Evolutionary conservation across 495 filamentous ascomycete species (phyloP).

Genomic region (Schizothecium vesticola): DNA sequence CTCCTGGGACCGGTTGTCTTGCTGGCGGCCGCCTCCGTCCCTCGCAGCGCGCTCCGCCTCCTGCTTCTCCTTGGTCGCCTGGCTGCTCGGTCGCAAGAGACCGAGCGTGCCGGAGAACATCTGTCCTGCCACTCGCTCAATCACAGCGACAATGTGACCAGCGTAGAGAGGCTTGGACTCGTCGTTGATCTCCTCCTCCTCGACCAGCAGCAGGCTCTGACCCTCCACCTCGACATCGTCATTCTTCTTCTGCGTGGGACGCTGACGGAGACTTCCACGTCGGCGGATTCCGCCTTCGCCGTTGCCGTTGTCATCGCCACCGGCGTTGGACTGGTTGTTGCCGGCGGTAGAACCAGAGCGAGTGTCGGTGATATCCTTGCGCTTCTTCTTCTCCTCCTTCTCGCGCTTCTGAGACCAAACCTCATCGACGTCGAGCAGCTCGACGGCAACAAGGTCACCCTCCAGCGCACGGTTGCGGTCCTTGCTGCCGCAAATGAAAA

Average conservation of each 20-base stretch:
- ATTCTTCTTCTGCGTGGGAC: constrained; percentile 99
- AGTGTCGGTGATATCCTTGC: constrained; percentile 95
- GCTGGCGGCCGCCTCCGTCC: constrained; percentile 74
- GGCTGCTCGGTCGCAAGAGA: constrained; percentile 89
- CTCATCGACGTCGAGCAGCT: constrained; percentile 95
- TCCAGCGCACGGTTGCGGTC: constrained; percentile 94
- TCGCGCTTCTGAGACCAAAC: constrained; percentile 98
- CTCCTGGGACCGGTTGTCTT: constrained; percentile 76
- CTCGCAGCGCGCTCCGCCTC: constrained; percentile 91
- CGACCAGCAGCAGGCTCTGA: constrained; percentile 90
- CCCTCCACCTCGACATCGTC: constrained; percentile 99
- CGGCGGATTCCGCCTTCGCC: constrained; percentile 81
- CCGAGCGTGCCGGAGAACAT: constrained; percentile 99
- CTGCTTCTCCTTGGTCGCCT: constrained; percentile 99
- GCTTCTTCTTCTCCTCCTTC: constrained; percentile 99
- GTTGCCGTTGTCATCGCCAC: constrained; percentile 59
- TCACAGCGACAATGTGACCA: constrained; percentile 93
- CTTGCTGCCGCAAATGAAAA: constrained; percentile 99
- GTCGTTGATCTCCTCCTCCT: constrained; percentile 98
- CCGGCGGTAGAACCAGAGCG: constrained; percentile 68
- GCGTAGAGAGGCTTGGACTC: constrained; percentile 97
- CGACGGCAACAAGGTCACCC: constrained; percentile 90
- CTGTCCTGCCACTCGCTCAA: constrained; percentile 93
- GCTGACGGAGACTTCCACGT: constrained; percentile 89
- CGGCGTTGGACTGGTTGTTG: constrained; percentile 60